Base-by-base conservation (phyloP, 768 basidiomycete genomes). In the Pleurotus platypus region DNA sequence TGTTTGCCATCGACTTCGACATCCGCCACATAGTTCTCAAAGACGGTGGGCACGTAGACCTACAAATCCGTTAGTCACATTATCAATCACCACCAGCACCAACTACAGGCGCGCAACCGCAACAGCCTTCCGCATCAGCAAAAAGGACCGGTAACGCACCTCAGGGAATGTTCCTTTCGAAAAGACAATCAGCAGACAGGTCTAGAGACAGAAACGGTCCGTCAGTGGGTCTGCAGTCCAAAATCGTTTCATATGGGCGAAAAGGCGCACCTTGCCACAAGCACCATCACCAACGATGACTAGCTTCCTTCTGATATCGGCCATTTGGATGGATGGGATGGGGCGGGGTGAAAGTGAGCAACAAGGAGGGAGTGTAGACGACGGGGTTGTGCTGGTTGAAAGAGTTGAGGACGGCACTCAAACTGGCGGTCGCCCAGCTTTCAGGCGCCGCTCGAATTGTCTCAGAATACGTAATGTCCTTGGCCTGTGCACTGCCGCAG, bases 41-140 rank as follows among this genome's bases (percentile, higher is more conserved):
- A 99, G 50, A 99, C 97, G 58, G 97, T 99, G 49, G 97, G 97
- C 61, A 98, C 94, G 70, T 98, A 98, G 65, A 98, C 97, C 96
- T 98, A 63, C 5, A 22, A 45, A 35, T 35, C 30, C 30, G 30
- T 35, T 9, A 35, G 30, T 35, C 30, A 35, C 30, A 11, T 35
- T 35, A 35, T 35, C 30, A 35, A 35, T 11, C 30, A 11, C 30
- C 30, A 15, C 43, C 16, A 11, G 55, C 43, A 16, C n/a, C 51
- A 15, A 15, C 9, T 11, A 0, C 2, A 35, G 30, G 51, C 51
- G 38, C 51, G 20, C 51, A 43, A 13, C 4, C 7, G 39, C 37
- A 40, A 38, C 22, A 22, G 9, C 12, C 16, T 18, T 6, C 27
- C 2, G 4, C 5, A 45, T 2, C 22, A 49, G 20, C 24, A 24